Conservation (phyloP, 768 basidiomycete genomes). For the Lactifluus volemus region DNA sequence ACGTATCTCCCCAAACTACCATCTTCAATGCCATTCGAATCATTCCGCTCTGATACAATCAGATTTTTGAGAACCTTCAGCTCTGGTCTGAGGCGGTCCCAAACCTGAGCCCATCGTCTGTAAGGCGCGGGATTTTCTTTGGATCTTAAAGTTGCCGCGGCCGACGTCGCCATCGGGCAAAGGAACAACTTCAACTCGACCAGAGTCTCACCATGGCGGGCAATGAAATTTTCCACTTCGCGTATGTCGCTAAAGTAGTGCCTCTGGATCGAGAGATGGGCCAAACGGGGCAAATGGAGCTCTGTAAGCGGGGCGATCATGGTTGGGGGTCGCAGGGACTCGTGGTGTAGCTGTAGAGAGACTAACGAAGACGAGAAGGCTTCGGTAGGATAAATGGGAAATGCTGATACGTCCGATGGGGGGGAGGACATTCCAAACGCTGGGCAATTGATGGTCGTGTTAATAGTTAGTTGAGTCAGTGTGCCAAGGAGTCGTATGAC, state of each 20-base stretch:
- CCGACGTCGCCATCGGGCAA: constrained; percentile 4
- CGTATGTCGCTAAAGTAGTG: neutral
- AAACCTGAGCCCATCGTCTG: constrained; percentile 3
- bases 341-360: constrained; percentile 2
- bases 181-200: neutral
- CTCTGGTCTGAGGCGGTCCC: neutral
- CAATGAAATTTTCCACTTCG: neutral
- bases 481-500: neutral
- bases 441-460: neutral
- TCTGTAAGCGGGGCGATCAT: neutral
- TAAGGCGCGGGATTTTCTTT: neutral
- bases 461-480: neutral
- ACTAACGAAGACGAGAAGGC: constrained; percentile 2
- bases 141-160: neutral
- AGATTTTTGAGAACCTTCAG: neutral
- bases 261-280: constrained; percentile 2
- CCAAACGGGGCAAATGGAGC: neutral
- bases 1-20: neutral
- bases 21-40: constrained; percentile 6
- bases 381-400: neutral
- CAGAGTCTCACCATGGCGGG: constrained; percentile 4
- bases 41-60: constrained; percentile 1
- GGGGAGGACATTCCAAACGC: neutral
- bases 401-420: neutral
- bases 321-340: neutral